These are phyloP conservation scores for Saccharomycopsis lassenensis DNA, from an alignment of 805 yeast genomes.

Conservation along the genomic window DNA sequence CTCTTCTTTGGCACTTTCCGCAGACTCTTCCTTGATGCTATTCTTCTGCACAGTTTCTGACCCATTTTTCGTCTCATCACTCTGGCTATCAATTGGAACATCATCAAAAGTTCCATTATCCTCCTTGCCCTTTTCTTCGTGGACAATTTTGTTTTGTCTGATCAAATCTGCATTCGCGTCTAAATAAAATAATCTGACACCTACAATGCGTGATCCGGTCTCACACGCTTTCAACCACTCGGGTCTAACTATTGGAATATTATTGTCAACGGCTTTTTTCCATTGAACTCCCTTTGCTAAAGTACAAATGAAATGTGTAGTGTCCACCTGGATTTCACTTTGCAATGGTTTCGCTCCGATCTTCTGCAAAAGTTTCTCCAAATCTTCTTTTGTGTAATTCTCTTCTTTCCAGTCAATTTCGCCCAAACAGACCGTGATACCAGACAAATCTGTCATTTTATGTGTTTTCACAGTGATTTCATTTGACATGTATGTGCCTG, in stretches of 20 bases:
- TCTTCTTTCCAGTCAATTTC: conserved; percentile 51
- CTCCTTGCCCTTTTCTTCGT: conserved; percentile 3
- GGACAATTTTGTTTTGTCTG: conserved; percentile 9
- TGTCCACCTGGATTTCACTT: conserved; percentile 66
- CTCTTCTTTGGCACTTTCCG: conserved; percentile 13
- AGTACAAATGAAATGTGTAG: conserved; percentile 87
- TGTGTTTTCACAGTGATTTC: conserved; percentile 67
- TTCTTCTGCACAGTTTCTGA: conserved; percentile 2
- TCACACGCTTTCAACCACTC: conserved; percentile 97
- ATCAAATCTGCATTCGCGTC: conserved; percentile 13
- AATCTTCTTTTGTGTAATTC: conserved; percentile 38
- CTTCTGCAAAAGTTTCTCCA: conserved; percentile 47
- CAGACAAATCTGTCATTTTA: conserved; percentile 90
- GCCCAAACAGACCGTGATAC: conserved; percentile 87
- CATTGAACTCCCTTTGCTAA: conserved; percentile 62
- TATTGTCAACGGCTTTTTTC: conserved; percentile 69
- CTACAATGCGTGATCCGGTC: conserved; percentile 84
- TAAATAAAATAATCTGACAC: conserved; percentile 74
- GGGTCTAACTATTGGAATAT: conserved; percentile 89
- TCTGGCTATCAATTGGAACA: conserved; percentile 14
- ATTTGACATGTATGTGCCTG: conserved; percentile 74
- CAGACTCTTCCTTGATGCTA: conserved; percentile 10
- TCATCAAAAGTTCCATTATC: conserved; percentile 12
- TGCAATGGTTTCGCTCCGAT: conserved; percentile 82
- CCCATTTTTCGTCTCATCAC: conserved; percentile 9